Conservation (phyloP, 768 basidiomycete species). For the Mycena rosella region DNA sequence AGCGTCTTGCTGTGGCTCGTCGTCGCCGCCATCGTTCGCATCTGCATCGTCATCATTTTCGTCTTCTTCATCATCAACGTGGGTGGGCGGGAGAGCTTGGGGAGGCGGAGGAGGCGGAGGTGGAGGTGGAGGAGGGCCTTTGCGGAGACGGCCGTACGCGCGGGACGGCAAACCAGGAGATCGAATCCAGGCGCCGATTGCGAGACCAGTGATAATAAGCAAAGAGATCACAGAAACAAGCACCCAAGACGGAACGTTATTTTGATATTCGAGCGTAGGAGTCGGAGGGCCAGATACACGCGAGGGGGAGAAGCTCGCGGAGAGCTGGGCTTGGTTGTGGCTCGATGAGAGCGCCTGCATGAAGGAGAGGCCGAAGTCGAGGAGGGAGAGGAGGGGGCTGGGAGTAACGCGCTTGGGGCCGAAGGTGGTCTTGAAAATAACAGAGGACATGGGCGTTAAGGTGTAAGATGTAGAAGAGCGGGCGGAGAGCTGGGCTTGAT, state of each 20-base stretch:
- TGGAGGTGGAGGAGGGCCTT: too few species aligned
- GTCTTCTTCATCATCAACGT: too few species aligned
- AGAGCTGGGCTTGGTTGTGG: neutral
- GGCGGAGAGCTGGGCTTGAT: neutral
- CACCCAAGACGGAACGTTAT: too few species aligned
- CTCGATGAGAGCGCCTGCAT: neutral
- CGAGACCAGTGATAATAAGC: too few species aligned
- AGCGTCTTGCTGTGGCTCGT: neutral
- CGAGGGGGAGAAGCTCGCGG: constrained; percentile 1
- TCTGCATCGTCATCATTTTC: neutral
- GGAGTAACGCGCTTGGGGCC: too few species aligned
- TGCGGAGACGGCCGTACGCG: too few species aligned
- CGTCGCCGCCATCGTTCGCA: neutral
- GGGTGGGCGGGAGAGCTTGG: too few species aligned
- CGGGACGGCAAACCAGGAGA: too few species aligned
- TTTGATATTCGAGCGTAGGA: too few species aligned
- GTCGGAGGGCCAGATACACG: neutral
- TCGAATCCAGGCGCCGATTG: too few species aligned
- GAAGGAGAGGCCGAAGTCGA: neutral
- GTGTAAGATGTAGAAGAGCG: neutral
- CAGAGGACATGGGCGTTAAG: neutral
- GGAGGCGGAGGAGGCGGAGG: neutral
- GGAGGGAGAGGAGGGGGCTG: too few species aligned
- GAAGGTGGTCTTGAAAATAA: neutral
- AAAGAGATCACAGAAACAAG: too few species aligned